These are phyloP conservation scores for Helminthosporium solani DNA, from an alignment of 2,329 filamentous ascomycete species.

Conservation along the genomic window DNA sequence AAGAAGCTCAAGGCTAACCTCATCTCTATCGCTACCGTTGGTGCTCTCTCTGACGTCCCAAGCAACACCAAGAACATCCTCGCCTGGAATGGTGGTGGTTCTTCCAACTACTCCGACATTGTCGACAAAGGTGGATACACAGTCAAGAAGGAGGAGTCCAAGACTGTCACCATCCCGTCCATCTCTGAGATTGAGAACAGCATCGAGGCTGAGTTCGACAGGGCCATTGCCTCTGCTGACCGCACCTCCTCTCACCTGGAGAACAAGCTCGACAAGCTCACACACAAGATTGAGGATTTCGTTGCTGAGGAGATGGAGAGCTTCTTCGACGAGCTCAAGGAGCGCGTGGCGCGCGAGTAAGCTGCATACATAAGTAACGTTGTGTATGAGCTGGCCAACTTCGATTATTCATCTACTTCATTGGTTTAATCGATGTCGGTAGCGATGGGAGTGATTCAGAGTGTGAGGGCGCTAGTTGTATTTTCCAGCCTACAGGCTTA, in stretches of 20 bases:
- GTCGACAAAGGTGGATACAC: slow-evolving; percentile 72
- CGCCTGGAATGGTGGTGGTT: slow-evolving; percentile 97
- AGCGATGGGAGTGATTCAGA: not conserved
- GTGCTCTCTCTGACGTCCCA: slow-evolving; percentile 78
- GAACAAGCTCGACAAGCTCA: slow-evolving; percentile 50
- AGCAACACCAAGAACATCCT: slow-evolving; percentile 88
- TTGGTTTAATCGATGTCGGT: not conserved
- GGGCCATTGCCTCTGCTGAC: slow-evolving; percentile 40
- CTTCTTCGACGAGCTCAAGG: slow-evolving; percentile 56
- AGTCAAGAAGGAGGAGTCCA: slow-evolving; percentile 46
- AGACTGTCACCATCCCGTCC: slow-evolving; percentile 41
- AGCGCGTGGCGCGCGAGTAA: slow-evolving; percentile 39
- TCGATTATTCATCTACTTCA: not conserved
- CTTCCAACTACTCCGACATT: slow-evolving; percentile 85
- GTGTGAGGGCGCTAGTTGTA: slow-evolving; percentile 9
- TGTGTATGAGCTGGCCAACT: not conserved
- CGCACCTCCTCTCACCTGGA: slow-evolving; percentile 47
- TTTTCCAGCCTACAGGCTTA: slow-evolving; percentile 8
- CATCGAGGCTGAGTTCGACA: slow-evolving; percentile 37
- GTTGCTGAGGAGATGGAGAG: slow-evolving; percentile 52
- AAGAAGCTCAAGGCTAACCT: slow-evolving; percentile 91
- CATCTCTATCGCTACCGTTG: slow-evolving; percentile 77
- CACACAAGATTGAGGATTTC: slow-evolving; percentile 49
- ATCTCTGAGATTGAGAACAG: slow-evolving; percentile 40
- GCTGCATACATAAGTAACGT: not conserved